phyloP scores from a whole-genome alignment of 257 asterid genomes.

The Solanum megistacrolobum region DNA sequence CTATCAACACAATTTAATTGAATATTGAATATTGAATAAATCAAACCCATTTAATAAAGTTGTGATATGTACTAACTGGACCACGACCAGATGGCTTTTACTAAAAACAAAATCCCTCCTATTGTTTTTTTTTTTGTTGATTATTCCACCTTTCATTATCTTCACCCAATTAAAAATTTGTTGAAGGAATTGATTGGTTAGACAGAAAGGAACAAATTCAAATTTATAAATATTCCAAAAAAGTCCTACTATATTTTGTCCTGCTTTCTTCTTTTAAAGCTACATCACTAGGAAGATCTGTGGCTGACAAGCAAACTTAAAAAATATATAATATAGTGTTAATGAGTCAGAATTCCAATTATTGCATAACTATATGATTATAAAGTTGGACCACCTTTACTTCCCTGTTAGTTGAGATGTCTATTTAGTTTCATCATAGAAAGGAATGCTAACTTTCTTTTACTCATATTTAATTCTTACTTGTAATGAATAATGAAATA shows the following conservation, averaged over 20 bases:
- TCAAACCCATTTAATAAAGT: neutral
- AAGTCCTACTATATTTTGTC: neutral
- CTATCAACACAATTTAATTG: neutral
- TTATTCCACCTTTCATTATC: neutral
- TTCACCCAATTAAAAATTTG: neutral
- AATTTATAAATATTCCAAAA: neutral
- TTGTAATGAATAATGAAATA: neutral
- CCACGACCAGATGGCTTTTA: neutral
- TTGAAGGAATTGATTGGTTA: neutral
- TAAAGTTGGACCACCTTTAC: neutral
- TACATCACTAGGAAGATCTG: neutral
- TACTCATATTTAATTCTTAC: neutral
- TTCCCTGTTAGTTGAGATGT: neutral
- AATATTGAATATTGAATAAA: neutral
- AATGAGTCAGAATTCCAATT: neutral
- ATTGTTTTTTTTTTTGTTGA: neutral
- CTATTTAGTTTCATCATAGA: neutral
- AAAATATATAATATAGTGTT: neutral
- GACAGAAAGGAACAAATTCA: neutral
- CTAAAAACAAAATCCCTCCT: neutral
- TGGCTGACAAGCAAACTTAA: neutral
- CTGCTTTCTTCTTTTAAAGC: neutral
- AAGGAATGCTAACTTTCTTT: neutral
- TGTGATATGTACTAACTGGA: neutral
- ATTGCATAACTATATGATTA: neutral